phyloP scores from a whole-genome alignment of 2,329 filamentous ascomycete species.

The Claviceps pusilla region DNA sequence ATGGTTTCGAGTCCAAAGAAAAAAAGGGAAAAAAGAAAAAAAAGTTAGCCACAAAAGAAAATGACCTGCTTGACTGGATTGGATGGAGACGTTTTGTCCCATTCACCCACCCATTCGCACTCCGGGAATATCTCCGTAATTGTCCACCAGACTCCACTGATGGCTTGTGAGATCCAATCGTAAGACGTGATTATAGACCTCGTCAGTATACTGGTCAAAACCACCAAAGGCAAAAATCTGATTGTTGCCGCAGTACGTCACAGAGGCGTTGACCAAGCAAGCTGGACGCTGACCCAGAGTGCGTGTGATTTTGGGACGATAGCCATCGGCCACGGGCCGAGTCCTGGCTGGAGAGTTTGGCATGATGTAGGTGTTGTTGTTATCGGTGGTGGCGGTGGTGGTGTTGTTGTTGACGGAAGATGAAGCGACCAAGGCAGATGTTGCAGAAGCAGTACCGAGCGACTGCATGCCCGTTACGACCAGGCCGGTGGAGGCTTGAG shows the following conservation, averaged over 20 bases:
- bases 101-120: conserved; percentile 67
- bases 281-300: conserved; percentile 71
- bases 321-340: conserved; percentile 52
- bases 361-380: conserved; percentile 77
- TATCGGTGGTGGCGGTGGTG: conserved; percentile 45
- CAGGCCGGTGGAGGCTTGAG: conserved; percentile 12
- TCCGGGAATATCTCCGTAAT: conserved; percentile 94
- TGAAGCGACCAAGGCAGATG: conserved; percentile 15
- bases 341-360: conserved; percentile 64
- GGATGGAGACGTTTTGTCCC: background rate
- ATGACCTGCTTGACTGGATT: background rate
- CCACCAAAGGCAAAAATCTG: conserved; percentile 96
- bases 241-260: conserved; percentile 96
- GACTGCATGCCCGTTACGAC: conserved; percentile 14
- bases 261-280: conserved; percentile 92
- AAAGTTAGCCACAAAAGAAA: conserved; percentile 1
- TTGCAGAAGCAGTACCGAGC: conserved; percentile 9
- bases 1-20: background rate
- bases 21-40: background rate
- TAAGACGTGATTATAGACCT: conserved; percentile 96
- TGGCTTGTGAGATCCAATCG: conserved; percentile 73
- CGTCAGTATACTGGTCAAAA: conserved; percentile 97
- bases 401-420: conserved; percentile 59
- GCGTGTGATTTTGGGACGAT: conserved; percentile 70
- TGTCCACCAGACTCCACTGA: conserved; percentile 92